phyloP scores from a whole-genome alignment of 805 yeast species.

The Candida parachauliodes region DNA sequence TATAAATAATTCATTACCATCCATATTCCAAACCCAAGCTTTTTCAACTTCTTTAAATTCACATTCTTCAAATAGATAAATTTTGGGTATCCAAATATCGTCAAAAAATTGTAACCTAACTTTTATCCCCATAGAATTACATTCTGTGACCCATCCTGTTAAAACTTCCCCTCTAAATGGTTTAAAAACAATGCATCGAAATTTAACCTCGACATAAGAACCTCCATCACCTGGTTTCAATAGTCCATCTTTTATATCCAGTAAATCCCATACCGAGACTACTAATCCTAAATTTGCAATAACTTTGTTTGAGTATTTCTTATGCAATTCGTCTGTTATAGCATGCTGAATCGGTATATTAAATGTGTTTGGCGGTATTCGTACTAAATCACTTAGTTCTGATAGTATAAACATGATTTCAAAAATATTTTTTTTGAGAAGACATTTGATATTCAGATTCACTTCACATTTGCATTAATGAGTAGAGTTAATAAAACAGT shows the following conservation, averaged over 20 bases:
- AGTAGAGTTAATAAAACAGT: constrained; percentile 2
- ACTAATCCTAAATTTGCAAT: constrained; percentile 83
- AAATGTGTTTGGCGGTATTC: constrained; percentile 85
- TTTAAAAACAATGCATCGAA: constrained; percentile 78
- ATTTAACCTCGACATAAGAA: constrained; percentile 67
- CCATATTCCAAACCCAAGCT: constrained; percentile 94
- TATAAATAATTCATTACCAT: constrained; percentile 71
- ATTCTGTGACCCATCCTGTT: constrained; percentile 89
- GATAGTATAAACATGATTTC: constrained; percentile 76
- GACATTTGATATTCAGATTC: not conserved
- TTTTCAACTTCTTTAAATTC: constrained; percentile 68
- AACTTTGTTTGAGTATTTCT: constrained; percentile 82
- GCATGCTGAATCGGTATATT: constrained; percentile 68
- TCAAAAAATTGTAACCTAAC: constrained; percentile 84
- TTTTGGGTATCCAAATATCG: constrained; percentile 85
- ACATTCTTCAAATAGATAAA: constrained; percentile 75
- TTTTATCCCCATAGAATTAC: constrained; percentile 83
- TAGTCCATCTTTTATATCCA: constrained; percentile 81
- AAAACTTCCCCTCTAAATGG: constrained; percentile 93
- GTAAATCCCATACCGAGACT: constrained; percentile 77
- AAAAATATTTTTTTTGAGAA: not conserved
- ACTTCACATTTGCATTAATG: too few species aligned
- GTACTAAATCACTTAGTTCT: constrained; percentile 74
- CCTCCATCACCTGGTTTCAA: constrained; percentile 95
- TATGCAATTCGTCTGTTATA: constrained; percentile 73